Evolutionary conservation across 257 asterid species (phyloP).

Genomic region (Capsicum baccatum): DNA sequence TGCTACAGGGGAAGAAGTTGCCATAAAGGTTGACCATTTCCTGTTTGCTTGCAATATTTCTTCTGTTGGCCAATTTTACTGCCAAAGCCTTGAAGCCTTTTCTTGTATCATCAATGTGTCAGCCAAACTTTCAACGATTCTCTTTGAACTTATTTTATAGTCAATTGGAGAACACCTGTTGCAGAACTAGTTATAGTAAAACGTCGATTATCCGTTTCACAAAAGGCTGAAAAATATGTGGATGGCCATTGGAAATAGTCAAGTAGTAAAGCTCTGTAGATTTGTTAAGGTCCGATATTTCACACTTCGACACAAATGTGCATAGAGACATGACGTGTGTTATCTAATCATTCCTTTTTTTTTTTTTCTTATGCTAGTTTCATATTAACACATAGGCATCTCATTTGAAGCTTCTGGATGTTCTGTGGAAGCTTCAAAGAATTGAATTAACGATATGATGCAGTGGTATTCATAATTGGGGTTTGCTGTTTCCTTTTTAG

Average conservation of each 20-base stretch:
- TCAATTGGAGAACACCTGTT: not conserved
- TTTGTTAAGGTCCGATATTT: conserved; percentile 22
- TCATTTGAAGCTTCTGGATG: not conserved
- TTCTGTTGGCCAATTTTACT: conserved; percentile 31
- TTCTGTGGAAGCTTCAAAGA: conserved; percentile 1
- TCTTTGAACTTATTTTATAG: not conserved
- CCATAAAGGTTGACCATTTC: conserved; percentile 72
- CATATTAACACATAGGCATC: not conserved
- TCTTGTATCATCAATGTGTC: conserved; percentile 20
- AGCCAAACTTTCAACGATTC: not conserved
- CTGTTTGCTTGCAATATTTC: conserved; percentile 2
- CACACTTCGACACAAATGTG: not conserved
- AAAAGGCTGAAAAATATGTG: conserved; percentile 25
- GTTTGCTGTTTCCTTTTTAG: conserved; percentile 50
- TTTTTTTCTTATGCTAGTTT: conserved; percentile 4
- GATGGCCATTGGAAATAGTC: conserved; percentile 20
- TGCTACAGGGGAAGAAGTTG: conserved; percentile 94
- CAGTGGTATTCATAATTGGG: conserved; percentile 21
- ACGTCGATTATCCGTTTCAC: not conserved
- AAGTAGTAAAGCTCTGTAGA: conserved; percentile 12
- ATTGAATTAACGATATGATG: not conserved
- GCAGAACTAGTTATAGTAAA: not conserved
- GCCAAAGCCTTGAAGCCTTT: conserved; percentile 30
- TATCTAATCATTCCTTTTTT: conserved; percentile 20
- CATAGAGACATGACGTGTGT: not conserved